These are phyloP conservation scores for Fraxinus paxiana DNA, from an alignment of 305 asterid species.

Conservation along the genomic window DNA sequence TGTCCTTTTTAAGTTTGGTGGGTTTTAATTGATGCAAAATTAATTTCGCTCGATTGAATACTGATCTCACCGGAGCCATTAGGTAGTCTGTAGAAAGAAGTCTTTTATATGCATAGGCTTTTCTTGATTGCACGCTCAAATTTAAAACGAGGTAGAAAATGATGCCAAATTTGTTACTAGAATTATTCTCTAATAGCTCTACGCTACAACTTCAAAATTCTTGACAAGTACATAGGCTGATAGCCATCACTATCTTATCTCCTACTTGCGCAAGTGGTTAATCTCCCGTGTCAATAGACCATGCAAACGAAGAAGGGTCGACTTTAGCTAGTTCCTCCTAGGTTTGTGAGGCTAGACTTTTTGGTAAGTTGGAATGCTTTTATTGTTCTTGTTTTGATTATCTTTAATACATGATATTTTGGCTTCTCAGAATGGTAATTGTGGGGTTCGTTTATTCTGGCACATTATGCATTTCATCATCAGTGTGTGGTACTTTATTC, in stretches of 20 bases:
- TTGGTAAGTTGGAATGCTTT: not conserved
- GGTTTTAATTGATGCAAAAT: not conserved
- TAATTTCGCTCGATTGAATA: not conserved
- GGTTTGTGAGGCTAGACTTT: not conserved
- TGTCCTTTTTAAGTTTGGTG: not conserved
- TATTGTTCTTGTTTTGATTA: not conserved
- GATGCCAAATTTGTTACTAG: not conserved
- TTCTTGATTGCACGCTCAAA: not conserved
- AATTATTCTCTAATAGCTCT: not conserved
- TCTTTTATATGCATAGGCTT: not conserved
- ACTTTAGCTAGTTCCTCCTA: not conserved
- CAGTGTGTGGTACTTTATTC: constrained; percentile 56
- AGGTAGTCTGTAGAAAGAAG: not conserved
- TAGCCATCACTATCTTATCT: not conserved
- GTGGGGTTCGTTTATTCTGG: constrained; percentile 60
- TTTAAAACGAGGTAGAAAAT: not conserved
- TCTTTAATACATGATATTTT: constrained; percentile 20
- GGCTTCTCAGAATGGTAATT: constrained; percentile 48
- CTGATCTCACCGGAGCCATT: not conserved
- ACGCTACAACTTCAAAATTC: not conserved
- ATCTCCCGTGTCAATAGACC: not conserved
- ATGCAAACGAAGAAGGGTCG: not conserved
- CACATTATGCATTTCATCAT: constrained; percentile 57
- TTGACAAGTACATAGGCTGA: not conserved
- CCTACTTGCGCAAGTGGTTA: not conserved